Conservation (phyloP, 495 filamentous ascomycete species). For the Parmelia sp. region DNA sequence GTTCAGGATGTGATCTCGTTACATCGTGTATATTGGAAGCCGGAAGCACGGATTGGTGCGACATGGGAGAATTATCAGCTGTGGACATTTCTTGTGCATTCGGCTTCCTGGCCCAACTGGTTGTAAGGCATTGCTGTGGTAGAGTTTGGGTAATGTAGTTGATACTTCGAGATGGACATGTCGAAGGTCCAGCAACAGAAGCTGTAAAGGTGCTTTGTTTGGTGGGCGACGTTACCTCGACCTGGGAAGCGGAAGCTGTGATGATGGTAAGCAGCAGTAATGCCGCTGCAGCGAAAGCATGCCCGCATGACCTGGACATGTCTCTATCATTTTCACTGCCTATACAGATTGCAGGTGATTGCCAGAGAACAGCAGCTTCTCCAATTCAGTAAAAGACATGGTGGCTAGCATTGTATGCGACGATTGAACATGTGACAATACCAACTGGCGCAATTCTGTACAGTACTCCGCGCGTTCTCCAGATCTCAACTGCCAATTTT, state of each 20-base stretch:
- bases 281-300: constrained; percentile 12
- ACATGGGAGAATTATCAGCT: not conserved
- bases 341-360: not conserved
- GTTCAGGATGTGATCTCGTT: not conserved
- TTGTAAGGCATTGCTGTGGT: constrained; percentile 68
- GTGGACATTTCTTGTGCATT: constrained; percentile 18
- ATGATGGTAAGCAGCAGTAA: constrained; percentile 12
- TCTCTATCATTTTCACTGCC: constrained; percentile 8
- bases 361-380: not conserved
- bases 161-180: constrained; percentile 61
- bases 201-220: not conserved
- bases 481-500: not conserved
- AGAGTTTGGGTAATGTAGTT: constrained; percentile 78
- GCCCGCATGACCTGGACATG: constrained; percentile 8
- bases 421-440: not conserved
- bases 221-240: constrained; percentile 1
- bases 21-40: not conserved
- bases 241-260: not conserved
- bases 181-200: constrained; percentile 20
- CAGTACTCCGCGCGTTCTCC: too few species aligned
- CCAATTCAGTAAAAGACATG: not conserved
- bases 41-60: not conserved
- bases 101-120: constrained; percentile 34
- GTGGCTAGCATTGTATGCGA: too few species aligned
- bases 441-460: too few species aligned